These are phyloP conservation scores for Tuctoria greenei DNA, from an alignment of 176 grass and related monocot genomes.

Conservation along the genomic window DNA sequence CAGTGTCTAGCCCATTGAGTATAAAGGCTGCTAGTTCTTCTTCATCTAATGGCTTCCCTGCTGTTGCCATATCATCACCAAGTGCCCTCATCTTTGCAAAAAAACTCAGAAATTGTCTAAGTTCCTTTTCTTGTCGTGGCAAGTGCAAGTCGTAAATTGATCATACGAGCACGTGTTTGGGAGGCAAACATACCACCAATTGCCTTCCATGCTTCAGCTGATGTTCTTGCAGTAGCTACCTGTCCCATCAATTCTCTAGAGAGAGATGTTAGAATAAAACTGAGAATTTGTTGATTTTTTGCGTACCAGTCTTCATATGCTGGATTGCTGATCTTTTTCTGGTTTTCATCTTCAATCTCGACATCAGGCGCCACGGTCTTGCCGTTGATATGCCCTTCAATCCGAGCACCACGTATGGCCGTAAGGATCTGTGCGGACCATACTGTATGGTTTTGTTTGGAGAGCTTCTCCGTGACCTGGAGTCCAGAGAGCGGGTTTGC, in stretches of 20 bases:
- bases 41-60: not conserved
- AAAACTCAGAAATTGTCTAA: not conserved
- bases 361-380: not conserved
- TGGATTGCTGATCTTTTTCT: not conserved
- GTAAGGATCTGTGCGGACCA: not conserved
- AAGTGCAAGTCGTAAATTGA: not conserved
- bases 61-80: not conserved
- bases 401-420: not conserved
- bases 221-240: not conserved
- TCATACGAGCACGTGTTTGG: not conserved
- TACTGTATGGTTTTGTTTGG: not conserved
- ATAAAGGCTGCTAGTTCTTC: not conserved
- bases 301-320: not conserved
- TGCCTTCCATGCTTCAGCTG: not conserved
- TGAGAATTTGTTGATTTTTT: not conserved
- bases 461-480: not conserved
- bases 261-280: not conserved
- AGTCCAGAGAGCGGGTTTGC: not conserved
- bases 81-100: not conserved
- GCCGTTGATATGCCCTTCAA: not conserved
- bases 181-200: not conserved
- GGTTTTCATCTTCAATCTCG: not conserved
- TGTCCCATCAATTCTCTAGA: not conserved
- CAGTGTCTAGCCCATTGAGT: fast-evolving
- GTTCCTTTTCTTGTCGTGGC: not conserved